Percentiles rank a stretch among this genome's conserved stretches.
These are phyloP conservation scores for Xylariaceae sp. DNA, from an alignment of 2,329 filamentous ascomycete genomes.

Conservation along the genomic window DNA sequence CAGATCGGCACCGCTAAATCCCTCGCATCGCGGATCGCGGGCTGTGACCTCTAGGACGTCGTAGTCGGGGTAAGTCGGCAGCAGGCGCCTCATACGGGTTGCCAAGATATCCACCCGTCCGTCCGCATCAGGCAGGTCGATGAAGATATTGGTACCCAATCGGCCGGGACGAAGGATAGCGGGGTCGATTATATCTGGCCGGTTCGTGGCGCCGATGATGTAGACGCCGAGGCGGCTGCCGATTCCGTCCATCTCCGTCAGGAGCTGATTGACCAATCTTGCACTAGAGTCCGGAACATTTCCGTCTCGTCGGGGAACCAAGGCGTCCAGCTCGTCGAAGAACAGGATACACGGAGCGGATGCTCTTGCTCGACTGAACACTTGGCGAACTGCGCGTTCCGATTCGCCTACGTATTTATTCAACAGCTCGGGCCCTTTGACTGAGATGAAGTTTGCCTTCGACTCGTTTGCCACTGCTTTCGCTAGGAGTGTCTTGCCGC, in stretches of 20 bases:
- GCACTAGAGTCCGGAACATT: constrained; percentile 79
- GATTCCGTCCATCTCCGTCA: constrained; percentile 91
- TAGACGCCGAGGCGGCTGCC: constrained; percentile 82
- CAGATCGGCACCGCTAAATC: constrained; percentile 74
- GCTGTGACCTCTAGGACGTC: constrained; percentile 58
- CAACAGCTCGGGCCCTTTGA: constrained; percentile 93
- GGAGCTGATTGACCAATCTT: constrained; percentile 89
- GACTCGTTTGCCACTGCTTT: constrained; percentile 96
- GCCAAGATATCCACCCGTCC: constrained; percentile 86
- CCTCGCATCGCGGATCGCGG: constrained; percentile 65
- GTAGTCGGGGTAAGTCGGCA: constrained; percentile 31
- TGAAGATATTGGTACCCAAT: constrained; percentile 84
- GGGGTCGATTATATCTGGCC: constrained; percentile 94
- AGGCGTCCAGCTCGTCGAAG: constrained; percentile 95
- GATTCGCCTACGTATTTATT: constrained; percentile 99
- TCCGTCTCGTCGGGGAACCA: constrained; percentile 83
- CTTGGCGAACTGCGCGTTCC: constrained; percentile 87
- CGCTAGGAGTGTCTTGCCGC: constrained; percentile 93
- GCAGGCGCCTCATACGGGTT: constrained; percentile 52
- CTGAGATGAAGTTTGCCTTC: constrained; percentile 96
- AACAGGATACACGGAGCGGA: constrained; percentile 93
- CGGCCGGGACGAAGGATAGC: constrained; percentile 93
- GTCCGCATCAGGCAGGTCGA: constrained; percentile 77
- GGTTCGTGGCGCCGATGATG: constrained; percentile 91
- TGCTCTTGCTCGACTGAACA: constrained; percentile 85